Percentiles rank a stretch among this genome's conserved stretches.
These are phyloP conservation scores for Globisporangium sylvaticum DNA, from an alignment of 352 stramenopile genomes.

Conservation along the genomic window DNA sequence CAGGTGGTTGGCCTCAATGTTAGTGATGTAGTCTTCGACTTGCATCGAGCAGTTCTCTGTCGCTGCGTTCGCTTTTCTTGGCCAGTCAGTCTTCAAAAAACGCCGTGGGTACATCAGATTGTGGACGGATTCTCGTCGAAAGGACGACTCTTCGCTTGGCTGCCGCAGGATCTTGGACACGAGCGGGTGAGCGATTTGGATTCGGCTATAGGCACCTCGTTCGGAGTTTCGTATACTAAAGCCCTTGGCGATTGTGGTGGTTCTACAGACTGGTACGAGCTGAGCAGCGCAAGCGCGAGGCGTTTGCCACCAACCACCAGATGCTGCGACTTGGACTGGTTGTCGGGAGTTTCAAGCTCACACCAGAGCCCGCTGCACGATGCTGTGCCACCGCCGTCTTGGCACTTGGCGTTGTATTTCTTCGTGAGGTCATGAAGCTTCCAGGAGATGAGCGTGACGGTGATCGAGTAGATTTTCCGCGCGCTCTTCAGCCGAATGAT, in stretches of 20 bases:
- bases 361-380: not conserved
- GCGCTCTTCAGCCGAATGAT: too few relatives aligned
- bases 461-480: not conserved
- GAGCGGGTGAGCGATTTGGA: too few relatives aligned
- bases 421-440: not conserved
- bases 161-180: not conserved
- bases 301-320: too few relatives aligned
- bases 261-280: too few relatives aligned
- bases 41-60: not conserved
- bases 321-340: too few relatives aligned
- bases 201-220: too few relatives aligned
- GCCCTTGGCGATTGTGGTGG: too few relatives aligned
- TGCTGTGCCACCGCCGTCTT: not conserved
- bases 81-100: not conserved
- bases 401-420: not conserved
- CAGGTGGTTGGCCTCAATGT: slow-evolving; percentile 26
- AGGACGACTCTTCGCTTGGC: not conserved
- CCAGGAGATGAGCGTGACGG: not conserved
- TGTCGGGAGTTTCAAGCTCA: not conserved
- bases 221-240: too few relatives aligned
- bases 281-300: too few relatives aligned
- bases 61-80: not conserved
- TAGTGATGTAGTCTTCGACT: not conserved
- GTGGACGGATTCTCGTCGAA: not conserved
- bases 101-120: not conserved